phyloP scores from a whole-genome alignment of 2,329 filamentous ascomycete genomes.

The Colletotrichum tropicicola region DNA sequence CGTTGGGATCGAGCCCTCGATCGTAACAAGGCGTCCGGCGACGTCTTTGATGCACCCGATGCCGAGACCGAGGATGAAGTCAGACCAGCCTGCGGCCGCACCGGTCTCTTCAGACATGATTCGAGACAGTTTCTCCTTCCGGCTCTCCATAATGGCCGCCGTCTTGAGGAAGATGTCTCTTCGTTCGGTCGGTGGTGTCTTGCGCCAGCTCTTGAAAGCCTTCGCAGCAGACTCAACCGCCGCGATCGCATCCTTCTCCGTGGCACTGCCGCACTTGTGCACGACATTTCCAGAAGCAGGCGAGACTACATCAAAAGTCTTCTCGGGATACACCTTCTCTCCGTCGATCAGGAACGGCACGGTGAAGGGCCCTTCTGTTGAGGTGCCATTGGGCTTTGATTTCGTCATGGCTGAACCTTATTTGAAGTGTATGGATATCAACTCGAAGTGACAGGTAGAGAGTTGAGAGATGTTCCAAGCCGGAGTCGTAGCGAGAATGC shows the following conservation, averaged over 20 bases:
- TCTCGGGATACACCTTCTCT: constrained; percentile 52
- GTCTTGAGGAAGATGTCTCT: constrained; percentile 71
- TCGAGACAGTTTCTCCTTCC: constrained; percentile 60
- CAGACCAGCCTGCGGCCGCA: constrained; percentile 35
- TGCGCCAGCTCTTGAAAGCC: constrained; percentile 71
- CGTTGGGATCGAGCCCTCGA: constrained; percentile 42
- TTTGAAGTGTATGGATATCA: not conserved
- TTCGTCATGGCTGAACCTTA: constrained; percentile 6
- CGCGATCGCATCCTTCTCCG: constrained; percentile 60
- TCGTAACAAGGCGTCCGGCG: constrained; percentile 44
- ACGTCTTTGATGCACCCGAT: constrained; percentile 47
- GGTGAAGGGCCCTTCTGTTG: constrained; percentile 2
- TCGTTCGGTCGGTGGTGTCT: constrained; percentile 63
- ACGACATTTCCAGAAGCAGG: constrained; percentile 63
- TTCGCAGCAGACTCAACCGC: constrained; percentile 59
- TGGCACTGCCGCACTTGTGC: constrained; percentile 63
- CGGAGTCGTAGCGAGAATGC: not conserved
- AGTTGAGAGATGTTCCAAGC: not conserved
- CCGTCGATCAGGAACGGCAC: constrained; percentile 55
- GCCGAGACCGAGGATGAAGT: constrained; percentile 44
- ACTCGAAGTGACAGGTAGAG: not conserved
- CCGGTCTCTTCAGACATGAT: constrained; percentile 58
- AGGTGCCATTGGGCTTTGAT: not conserved
- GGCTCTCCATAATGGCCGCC: constrained; percentile 64
- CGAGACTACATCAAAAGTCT: constrained; percentile 64